Evolutionary conservation across 176 grass and related monocot species (phyloP), one percentile per base, ranked within the genome.

Genomic region (Elaeis guineensis): DNA sequence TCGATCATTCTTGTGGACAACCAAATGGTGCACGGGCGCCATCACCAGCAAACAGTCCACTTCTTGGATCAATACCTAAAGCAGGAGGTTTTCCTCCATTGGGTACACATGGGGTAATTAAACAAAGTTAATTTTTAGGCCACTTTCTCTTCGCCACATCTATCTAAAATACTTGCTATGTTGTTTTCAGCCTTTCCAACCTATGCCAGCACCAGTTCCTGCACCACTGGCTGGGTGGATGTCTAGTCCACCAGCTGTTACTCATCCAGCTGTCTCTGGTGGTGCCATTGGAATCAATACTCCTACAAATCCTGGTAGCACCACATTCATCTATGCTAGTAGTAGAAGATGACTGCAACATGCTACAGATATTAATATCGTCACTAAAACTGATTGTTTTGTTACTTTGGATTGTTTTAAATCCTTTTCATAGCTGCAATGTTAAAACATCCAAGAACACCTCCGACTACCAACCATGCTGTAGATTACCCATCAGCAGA

Each of bases 1-100:
- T 93, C 66, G 94, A 98, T 70, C 94, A 98, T 80, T 86, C 87
- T 28, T 98, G 94, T 65, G 88, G 88, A 55, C 88, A 93, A 83
- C 84, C 85, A 69, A 98, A 98, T 73, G 94, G 94, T 78, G 94
- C 94, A 16, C 88, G 78, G 70, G 87, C 88, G 76, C 94, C 94
- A 73, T 90, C 88, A 15, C 88, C 94, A 58, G 85, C 82, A 55
- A 90, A 84, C 74, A 92, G 92, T 79, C 85, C 88, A 4, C 57
- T 98, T 61, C 81, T 98, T 58, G 85, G 79, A 55, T 69, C 88
- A 68, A 84, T 98, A 51, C 88, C 88, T 53, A 99, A 99, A 76
- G 80, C 88, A 80, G 94, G 88, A 55, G 83, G 82, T 44, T 99
- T 99, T 44, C 94, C 94, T 55, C 82, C 89, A 57, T 77, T 99